Conservation (phyloP, 306 rosid species). For the Acacia confusa region DNA sequence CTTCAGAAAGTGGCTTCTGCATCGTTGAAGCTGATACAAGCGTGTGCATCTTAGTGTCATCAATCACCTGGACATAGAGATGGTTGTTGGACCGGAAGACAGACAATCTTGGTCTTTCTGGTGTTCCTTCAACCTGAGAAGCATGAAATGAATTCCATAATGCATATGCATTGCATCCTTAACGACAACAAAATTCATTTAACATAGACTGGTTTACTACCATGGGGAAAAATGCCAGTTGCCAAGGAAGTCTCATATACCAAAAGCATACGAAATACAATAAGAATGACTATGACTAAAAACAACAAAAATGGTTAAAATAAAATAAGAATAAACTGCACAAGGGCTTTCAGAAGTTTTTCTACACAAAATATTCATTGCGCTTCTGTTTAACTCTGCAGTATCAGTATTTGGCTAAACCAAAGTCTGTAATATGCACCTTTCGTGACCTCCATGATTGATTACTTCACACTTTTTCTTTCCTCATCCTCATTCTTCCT, state of each 20-base stretch:
- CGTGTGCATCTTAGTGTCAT: conserved; percentile 89
- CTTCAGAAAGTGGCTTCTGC: conserved; percentile 80
- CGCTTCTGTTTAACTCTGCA: neutral
- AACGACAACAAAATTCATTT: conserved; percentile 19
- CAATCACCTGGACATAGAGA: conserved; percentile 90
- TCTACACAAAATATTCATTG: neutral
- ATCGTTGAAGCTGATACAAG: conserved; percentile 91
- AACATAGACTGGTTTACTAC: neutral
- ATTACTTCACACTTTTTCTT: neutral
- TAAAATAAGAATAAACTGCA: neutral
- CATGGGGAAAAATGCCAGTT: neutral
- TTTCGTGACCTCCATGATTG: conserved; percentile 3
- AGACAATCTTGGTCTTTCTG: conserved; percentile 88
- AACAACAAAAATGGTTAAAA: neutral
- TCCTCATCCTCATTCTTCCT: neutral
- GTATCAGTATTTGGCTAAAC: neutral
- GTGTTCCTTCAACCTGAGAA: conserved; percentile 86
- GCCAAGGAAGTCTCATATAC: neutral
- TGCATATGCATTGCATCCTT: conserved; percentile 8
- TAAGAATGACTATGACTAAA: neutral
- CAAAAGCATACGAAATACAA: neutral
- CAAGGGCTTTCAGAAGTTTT: neutral
- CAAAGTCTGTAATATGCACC: neutral
- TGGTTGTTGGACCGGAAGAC: conserved; percentile 97
- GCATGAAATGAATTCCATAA: conserved; percentile 26